Percentiles rank a stretch among this genome's conserved stretches.
These are phyloP conservation scores for Chloranthus sessilifolius DNA, from an alignment of 164 flowering plant genomes.

Conservation along the genomic window DNA sequence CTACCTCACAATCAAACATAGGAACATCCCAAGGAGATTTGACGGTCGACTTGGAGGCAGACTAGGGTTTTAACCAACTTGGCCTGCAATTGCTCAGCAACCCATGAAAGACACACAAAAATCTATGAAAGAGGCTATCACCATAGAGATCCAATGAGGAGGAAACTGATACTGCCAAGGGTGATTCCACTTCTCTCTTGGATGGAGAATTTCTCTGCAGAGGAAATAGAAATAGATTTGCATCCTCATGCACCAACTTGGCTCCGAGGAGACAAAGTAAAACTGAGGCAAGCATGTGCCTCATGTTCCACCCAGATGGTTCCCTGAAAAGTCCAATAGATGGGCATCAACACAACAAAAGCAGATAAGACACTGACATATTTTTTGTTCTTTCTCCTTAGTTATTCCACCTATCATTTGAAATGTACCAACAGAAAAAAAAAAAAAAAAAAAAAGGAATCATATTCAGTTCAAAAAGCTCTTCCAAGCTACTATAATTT, in stretches of 20 bases:
- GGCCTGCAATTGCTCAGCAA: constrained; percentile 73
- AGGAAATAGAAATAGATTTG: constrained; percentile 31
- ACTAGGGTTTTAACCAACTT: constrained; percentile 69
- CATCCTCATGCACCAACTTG: constrained; percentile 81
- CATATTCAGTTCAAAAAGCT: too few species aligned
- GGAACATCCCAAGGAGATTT: constrained; percentile 47
- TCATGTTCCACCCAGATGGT: constrained; percentile 66
- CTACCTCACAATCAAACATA: constrained; percentile 60
- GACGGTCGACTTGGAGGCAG: constrained; percentile 34
- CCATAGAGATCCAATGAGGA: constrained; percentile 34
- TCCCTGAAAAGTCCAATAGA: constrained; percentile 56
- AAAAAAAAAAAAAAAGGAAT: too few species aligned
- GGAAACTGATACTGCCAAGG: constrained; percentile 30
- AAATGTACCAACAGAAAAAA: too few species aligned
- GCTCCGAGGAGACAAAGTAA: constrained; percentile 88
- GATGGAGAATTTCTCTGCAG: constrained; percentile 19
- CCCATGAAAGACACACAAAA: constrained; percentile 78
- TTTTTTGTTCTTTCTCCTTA: too few species aligned
- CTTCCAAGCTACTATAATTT: too few species aligned
- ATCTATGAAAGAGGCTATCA: constrained; percentile 68
- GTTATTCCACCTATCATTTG: too few species aligned
- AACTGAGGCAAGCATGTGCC: constrained; percentile 75
- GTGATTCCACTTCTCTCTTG: constrained; percentile 41
- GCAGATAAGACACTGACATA: too few species aligned
- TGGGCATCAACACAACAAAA: neutral